Evolutionary conservation across 2,329 filamentous ascomycete species (phyloP).

Genomic region (Exophiala aquamarina): DNA sequence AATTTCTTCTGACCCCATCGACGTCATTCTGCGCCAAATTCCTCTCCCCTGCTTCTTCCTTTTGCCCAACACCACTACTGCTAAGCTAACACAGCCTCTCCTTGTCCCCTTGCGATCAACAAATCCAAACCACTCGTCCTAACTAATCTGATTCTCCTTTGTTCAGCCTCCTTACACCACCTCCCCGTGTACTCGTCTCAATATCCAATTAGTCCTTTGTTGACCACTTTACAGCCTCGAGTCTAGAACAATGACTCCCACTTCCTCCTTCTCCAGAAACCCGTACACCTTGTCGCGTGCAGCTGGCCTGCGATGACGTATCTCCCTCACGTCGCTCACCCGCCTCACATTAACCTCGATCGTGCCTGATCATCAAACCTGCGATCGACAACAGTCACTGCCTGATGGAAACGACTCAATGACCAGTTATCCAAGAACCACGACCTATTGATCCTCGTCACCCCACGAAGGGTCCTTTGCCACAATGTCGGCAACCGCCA

Average conservation of each 20-base stretch:
- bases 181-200: too few species aligned
- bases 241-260: constrained; percentile 1
- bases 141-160: too few species aligned
- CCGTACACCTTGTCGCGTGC: background rate
- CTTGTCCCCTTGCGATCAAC: too few species aligned
- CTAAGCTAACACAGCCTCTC: too few species aligned
- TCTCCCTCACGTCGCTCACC: background rate
- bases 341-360: background rate
- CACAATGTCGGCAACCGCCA: constrained; percentile 31
- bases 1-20: too few species aligned
- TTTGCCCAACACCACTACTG: too few species aligned
- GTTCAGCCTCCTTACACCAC: too few species aligned
- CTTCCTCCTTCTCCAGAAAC: background rate
- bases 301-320: constrained; percentile 1
- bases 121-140: too few species aligned
- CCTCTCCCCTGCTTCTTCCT: too few species aligned
- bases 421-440: background rate
- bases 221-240: background rate
- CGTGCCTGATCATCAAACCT: background rate
- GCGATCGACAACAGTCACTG: too few species aligned
- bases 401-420: too few species aligned
- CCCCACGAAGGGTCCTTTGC: background rate
- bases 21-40: too few species aligned
- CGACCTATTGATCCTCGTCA: constrained; percentile 8
- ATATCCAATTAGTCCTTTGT: background rate